Evolutionary conservation across 2,329 filamentous ascomycete genomes (phyloP).

Genomic region (Dichotomopilus funicola): DNA sequence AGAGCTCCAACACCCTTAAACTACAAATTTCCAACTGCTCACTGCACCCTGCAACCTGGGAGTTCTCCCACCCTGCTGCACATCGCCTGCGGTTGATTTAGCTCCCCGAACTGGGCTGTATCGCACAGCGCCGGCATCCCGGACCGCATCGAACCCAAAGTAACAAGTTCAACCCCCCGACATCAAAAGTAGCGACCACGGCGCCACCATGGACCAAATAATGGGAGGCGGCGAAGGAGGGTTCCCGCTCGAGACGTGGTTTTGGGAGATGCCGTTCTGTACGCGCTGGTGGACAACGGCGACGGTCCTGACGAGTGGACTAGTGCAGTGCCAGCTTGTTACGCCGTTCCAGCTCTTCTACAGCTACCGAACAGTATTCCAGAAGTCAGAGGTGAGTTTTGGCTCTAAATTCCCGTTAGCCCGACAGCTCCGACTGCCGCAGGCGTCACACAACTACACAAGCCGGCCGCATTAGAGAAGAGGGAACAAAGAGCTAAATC

Average conservation of each 20-base stretch:
- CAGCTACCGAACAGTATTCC: slow-evolving; percentile 85
- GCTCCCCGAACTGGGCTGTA: neutral
- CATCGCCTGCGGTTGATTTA: too few species aligned
- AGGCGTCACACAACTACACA: too few species aligned
- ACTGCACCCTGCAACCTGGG: slow-evolving; percentile 5
- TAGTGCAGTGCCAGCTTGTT: slow-evolving; percentile 89
- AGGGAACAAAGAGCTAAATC: neutral
- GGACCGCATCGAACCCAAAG: neutral
- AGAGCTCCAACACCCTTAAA: too few species aligned
- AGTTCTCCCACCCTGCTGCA: neutral
- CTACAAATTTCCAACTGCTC: neutral
- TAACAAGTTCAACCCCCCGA: neutral
- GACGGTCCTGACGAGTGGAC: slow-evolving; percentile 75
- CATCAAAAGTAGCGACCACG: neutral
- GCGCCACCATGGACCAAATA: slow-evolving; percentile 47
- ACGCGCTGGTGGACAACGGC: slow-evolving; percentile 96
- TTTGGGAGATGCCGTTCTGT: slow-evolving; percentile 96
- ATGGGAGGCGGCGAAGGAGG: slow-evolving; percentile 49
- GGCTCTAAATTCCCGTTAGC: too few species aligned
- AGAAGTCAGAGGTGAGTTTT: slow-evolving; percentile 73
- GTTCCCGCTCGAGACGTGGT: slow-evolving; percentile 91
- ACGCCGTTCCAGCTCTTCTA: slow-evolving; percentile 96
- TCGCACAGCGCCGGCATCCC: neutral
- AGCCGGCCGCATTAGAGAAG: too few species aligned
- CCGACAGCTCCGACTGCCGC: too few species aligned